Evolutionary conservation across 768 basidiomycete species (phyloP).

Genomic region (Lactarius sp.): DNA sequence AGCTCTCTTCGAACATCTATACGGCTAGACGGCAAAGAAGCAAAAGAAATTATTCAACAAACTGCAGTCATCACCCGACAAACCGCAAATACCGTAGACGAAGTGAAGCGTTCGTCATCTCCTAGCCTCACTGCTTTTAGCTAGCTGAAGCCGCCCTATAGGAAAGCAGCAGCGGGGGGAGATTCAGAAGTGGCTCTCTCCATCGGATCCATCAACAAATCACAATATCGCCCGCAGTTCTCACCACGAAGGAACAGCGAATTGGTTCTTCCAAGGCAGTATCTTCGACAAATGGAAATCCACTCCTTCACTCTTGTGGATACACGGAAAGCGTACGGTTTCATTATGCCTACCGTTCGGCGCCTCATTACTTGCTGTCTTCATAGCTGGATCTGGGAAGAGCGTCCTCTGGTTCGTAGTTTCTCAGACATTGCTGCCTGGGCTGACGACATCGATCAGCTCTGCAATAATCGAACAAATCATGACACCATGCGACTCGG

Average conservation of each 20-base stretch:
- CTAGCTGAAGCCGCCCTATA: neutral
- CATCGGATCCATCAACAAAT: neutral
- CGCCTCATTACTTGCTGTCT: neutral
- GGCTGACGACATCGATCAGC: neutral
- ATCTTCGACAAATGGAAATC: neutral
- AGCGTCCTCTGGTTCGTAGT: neutral
- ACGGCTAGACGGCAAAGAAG: neutral
- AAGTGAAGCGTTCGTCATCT: conserved; percentile 1
- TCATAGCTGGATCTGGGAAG: conserved; percentile 1
- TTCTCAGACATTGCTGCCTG: neutral
- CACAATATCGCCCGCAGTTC: neutral
- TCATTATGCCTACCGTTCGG: neutral
- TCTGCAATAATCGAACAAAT: neutral
- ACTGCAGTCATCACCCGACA: too few relatives aligned
- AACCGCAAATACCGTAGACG: neutral
- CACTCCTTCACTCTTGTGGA: neutral
- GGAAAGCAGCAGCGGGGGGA: neutral
- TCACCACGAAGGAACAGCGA: neutral
- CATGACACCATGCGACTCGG: neutral
- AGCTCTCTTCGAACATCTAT: neutral
- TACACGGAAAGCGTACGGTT: neutral
- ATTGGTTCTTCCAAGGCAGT: conserved; percentile 1
- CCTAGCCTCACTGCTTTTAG: neutral
- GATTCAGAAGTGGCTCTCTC: neutral
- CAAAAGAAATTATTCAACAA: neutral